These are phyloP conservation scores for Tolypocladium inflatum DNA, from an alignment of 2,329 filamentous ascomycete genomes.

Conservation along the genomic window DNA sequence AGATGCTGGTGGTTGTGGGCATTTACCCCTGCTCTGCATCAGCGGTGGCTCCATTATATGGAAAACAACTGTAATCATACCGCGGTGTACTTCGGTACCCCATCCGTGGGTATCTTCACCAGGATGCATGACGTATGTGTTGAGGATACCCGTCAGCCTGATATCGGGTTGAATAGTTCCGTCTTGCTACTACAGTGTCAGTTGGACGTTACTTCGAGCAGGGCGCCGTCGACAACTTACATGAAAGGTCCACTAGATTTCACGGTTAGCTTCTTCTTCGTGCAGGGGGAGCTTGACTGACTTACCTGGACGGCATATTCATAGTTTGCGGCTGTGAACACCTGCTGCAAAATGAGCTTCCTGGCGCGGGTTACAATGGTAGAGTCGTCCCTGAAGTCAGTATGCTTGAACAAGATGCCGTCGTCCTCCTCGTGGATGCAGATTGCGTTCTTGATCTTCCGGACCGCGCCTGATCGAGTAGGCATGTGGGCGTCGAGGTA, in stretches of 20 bases:
- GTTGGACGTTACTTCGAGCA: not conserved
- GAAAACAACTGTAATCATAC: not conserved
- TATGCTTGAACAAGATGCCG: constrained; percentile 90
- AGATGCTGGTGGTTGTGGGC: constrained; percentile 95
- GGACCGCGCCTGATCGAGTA: constrained; percentile 63
- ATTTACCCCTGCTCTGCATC: constrained; percentile 52
- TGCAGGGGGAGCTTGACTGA: not conserved
- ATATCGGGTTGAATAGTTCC: not conserved
- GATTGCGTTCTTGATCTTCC: constrained; percentile 84
- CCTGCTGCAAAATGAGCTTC: not conserved
- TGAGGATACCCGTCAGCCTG: not conserved
- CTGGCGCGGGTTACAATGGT: constrained; percentile 59
- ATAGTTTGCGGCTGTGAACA: not conserved
- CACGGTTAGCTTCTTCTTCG: not conserved
- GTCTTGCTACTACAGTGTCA: not conserved
- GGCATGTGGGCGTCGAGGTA: constrained; percentile 87
- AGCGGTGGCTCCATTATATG: not conserved
- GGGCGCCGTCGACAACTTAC: constrained; percentile 12
- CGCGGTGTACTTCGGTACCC: not conserved
- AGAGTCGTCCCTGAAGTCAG: constrained; percentile 84
- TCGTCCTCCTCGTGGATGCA: constrained; percentile 93
- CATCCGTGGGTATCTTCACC: not conserved
- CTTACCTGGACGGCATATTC: not conserved
- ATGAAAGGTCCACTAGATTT: constrained; percentile 73
- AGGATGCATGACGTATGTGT: not conserved